Base-by-base conservation (phyloP, 331 rosid genomes). In the Phaseolus coccineus region DNA sequence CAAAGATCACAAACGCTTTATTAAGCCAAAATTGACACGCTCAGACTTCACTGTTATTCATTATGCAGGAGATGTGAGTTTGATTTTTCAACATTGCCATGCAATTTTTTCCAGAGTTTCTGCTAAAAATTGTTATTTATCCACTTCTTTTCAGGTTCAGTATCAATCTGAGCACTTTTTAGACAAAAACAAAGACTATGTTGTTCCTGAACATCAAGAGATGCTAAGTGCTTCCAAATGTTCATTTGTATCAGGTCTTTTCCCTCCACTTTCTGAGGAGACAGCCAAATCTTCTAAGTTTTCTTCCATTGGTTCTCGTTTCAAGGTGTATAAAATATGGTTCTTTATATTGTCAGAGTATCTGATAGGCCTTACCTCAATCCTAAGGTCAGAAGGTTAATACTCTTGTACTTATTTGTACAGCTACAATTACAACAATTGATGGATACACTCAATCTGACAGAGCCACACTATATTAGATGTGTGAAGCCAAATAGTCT, bases 131-230 rank as follows among this genome's bases (percentile, higher is more conserved):
- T 83, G 35, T 76, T 71, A 74, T 46, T 73, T 31, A 40, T 75
- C 67, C 72, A 48, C 79, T 79, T 61, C 58, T 85, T 85, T 88
- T 76, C 90, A 94, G 98, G 98, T 92, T 76, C 90, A 85, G 71
- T 94, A 92, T 85, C 97, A 92, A 79, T 88, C 98, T 48, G 94
- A 94, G 80, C 97, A 51, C 11, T 92, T 94, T 88, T 52, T 94
- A 50, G 98, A 94, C 90, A 92, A 92, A 85, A 95, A 95, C 89
- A 93, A 95, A 86, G 96, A 91, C 83, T 93, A 95, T 80, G 90
- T 91, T 73, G 98, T 93, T 79, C 87, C 94, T 50, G 96, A 95
- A 84, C 98, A 94, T 86, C 97, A 90, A 91, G 93, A 91, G 74
- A 85, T 94, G 90, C 86, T 94, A 77, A 88, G 90, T 85, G 73